Evolutionary conservation across 768 basidiomycete genomes (phyloP), one percentile per base, ranked within the genome.

Genomic region (Tephrocybe sp.): DNA sequence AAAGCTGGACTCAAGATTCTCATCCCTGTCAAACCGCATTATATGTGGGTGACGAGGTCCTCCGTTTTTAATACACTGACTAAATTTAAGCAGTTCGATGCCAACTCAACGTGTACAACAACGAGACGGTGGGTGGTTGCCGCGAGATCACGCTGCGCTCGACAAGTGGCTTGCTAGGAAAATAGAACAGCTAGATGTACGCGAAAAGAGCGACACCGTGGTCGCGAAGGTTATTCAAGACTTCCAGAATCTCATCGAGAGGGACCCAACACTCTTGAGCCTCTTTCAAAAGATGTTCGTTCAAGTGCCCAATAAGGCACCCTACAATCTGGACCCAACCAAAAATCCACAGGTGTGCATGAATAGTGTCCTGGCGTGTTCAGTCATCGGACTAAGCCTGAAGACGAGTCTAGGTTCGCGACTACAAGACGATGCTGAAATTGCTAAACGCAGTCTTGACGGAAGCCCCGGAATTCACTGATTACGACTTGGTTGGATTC

Each of bases 391-490:
- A 48, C 2, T 19, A 19, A 39, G 2, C 12, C n/a, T n/a, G n/a
- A n/a, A n/a, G n/a, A n/a, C n/a, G n/a, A n/a, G n/a, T n/a, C n/a
- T 28, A 72, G 65, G 67, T 80, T 21, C 57, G 63, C 9, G 68
- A 76, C 56, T 77, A 75, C 54, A 59, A 63, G 46, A 62, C 65
- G 40, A 64, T 78, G 63, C 62, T 77, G 22, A 41, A 39, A 12
- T 57, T 73, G 13, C 63, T 81, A 61, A 69, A 80, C 57, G 55
- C 65, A 47, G 64, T 78, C 59, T 54, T 80, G 41, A 55, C 55
- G n/a, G 65, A 68, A 19, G 70, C 78, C 1, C 78, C 77, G 0
- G 50, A 42, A 4, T 80, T 67, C 64, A 67, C 66, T 9, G 58
- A 68, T 39, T 61, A 64, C 15, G 70, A 66, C 13, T 57, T 74